Evolutionary conservation across 2,329 filamentous ascomycete species (phyloP), one percentile per base, ranked within the genome.

Genomic region (Fusarium clavum): DNA sequence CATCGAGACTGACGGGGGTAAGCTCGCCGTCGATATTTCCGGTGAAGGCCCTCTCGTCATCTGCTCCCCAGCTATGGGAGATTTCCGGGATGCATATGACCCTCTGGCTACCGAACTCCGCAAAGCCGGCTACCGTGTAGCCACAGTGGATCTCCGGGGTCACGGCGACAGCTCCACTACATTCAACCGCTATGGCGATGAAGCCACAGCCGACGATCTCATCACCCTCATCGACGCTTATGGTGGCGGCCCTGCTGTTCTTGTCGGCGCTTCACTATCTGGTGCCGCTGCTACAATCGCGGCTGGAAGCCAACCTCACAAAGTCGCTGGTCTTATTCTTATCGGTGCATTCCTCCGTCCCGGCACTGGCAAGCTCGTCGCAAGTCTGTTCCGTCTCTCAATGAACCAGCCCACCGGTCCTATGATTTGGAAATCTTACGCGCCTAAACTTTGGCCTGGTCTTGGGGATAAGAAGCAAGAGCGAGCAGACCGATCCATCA

Each of bases 1-100:
- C 16, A 57, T 70, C 18, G 67, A 70, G n/a, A 68, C 54, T 5
- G 67, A 70, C 6, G 62, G 63, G 1, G 67, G 67, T 34, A 70
- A 64, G 2, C 67, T 70, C 16, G 67, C 67, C 8, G 49, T 70
- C 1, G 62, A 70, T 1, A 45, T 70, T 4, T 52, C 60, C 1
- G 67, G 67, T 4, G 49, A 64, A 5, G 67, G 67, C 1, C 67
- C 67, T 13, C 67, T 70, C 1, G 27, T 70, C 30, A 64, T 70
- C 46, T 70, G 67, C 18, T 70, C 67, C 2, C 67, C 67, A 2
- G 67, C 34, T 0, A 55, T 70, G 67, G 67, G 67, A n/a, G 67
- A 70, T 3, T 68, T 70, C 1, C 62, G 67, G 24, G 67, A 70
- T 20, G 62, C 54, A 38, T 70, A 67, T 14, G 45, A 40, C 0